phyloP scores from a whole-genome alignment of 108 stramenopile genomes.

The Halocafeteria seosinensis region DNA sequence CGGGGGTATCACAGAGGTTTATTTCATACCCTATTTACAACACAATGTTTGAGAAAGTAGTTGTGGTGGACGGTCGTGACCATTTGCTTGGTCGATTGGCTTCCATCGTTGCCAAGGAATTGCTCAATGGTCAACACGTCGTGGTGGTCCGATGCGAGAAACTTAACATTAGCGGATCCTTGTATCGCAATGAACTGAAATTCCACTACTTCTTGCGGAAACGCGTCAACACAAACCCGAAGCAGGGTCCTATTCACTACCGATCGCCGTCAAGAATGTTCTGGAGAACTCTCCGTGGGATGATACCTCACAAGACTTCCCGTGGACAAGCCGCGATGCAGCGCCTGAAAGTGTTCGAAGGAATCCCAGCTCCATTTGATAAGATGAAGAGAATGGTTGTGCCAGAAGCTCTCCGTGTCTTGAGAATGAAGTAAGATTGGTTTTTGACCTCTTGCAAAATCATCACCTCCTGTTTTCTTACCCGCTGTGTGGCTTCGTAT shows the following conservation, averaged over 20 bases:
- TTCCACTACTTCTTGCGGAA: constrained; percentile 88
- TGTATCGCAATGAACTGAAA: constrained; percentile 39
- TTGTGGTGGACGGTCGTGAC: constrained; percentile 90
- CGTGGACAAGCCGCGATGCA: constrained; percentile 77
- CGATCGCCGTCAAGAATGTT: constrained; percentile 84
- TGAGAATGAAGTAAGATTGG: too few species aligned
- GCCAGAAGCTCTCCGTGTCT: constrained; percentile 79
- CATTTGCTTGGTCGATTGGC: constrained; percentile 95
- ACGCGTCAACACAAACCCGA: constrained; percentile 95
- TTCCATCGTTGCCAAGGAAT: constrained; percentile 93
- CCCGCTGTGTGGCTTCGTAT: too few species aligned
- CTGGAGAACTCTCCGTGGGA: constrained; percentile 95
- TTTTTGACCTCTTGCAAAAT: too few species aligned
- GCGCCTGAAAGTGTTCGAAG: constrained; percentile 90
- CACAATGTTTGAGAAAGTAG: constrained; percentile 8
- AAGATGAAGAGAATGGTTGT: constrained; percentile 95
- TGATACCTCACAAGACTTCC: constrained; percentile 90
- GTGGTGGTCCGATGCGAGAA: constrained; percentile 92
- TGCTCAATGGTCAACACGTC: constrained; percentile 87
- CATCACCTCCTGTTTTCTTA: too few species aligned
- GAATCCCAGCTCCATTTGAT: constrained; percentile 91
- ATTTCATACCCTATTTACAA: too few species aligned
- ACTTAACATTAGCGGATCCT: constrained; percentile 70
- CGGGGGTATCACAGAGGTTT: too few species aligned
- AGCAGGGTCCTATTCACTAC: constrained; percentile 86